Conservation (phyloP, 140 eudicot species). For the Cichorium intybus region DNA sequence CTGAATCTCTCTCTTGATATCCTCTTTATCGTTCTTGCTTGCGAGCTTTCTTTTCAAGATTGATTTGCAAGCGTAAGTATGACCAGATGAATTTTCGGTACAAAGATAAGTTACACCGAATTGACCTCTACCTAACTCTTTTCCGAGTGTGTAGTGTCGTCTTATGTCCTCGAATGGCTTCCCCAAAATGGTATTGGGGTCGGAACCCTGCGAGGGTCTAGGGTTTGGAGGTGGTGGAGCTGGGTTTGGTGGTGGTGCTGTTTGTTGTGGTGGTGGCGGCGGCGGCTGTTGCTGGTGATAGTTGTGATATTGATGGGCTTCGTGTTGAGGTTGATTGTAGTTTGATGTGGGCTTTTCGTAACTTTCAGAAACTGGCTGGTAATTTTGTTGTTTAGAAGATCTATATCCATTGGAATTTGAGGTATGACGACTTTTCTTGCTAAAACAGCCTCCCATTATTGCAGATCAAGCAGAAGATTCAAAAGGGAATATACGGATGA, state of each 20-base stretch:
- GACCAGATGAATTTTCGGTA: conserved; percentile 69
- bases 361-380: conserved; percentile 33
- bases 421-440: conserved; percentile 33
- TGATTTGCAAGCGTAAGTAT: conserved; percentile 81
- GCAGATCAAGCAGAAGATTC: conserved; percentile 24
- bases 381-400: conserved; percentile 35
- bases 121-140: conserved; percentile 94
- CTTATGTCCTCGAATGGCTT: conserved; percentile 78
- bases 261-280: conserved; percentile 25
- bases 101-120: conserved; percentile 83
- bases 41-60: conserved; percentile 76
- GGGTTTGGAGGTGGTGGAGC: conserved; percentile 31
- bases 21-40: conserved; percentile 74
- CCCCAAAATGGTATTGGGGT: conserved; percentile 65
- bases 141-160: conserved; percentile 56
- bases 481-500: not conserved
- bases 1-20: conserved; percentile 82
- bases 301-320: conserved; percentile 13
- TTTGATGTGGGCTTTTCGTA: conserved; percentile 40
- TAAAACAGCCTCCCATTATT: conserved; percentile 58
- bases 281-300: conserved; percentile 27
- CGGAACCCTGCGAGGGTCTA: conserved; percentile 33
- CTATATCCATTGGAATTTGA: conserved; percentile 38
- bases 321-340: conserved; percentile 28
- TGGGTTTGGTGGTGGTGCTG: conserved; percentile 14